Evolutionary conservation across 1,139 yeast species (phyloP).

Genomic region (Candida sanyaensis): DNA sequence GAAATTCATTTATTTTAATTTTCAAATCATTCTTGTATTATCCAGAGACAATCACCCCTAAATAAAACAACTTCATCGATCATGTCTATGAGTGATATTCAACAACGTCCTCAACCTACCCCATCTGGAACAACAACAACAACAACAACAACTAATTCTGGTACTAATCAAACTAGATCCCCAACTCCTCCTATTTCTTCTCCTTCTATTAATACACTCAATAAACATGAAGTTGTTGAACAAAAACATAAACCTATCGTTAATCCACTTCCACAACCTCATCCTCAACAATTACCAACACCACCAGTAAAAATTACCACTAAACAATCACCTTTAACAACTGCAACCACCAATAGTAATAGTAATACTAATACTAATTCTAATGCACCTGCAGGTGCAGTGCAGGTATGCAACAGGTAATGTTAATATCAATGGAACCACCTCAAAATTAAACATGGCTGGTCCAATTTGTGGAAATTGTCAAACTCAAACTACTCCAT

Average conservation of each 20-base stretch:
- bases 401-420: no score
- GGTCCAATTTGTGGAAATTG: conserved; percentile 87
- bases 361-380: no score
- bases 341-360: conserved; percentile 4
- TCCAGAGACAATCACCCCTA: no score
- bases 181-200: background rate
- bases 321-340: conserved; percentile 5
- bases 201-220: no score
- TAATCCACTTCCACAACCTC: conserved; percentile 1
- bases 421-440: conserved; percentile 16
- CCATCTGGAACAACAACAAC: conserved; percentile 8
- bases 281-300: conserved; percentile 13
- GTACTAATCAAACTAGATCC: conserved; percentile 2
- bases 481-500: conserved; percentile 87
- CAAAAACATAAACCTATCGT: conserved; percentile 1
- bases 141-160: no score
- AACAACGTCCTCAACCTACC: conserved; percentile 16
- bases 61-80: background rate
- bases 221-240: background rate
- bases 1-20: background rate
- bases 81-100: conserved; percentile 20
- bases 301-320: conserved; percentile 13
- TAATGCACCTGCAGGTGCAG: no score
- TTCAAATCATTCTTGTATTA: no score
- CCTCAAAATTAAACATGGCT: conserved; percentile 51